These are phyloP conservation scores for Rhizopus delemar DNA, from an alignment of 371 early-diverging fungal species.

Conservation along the genomic window DNA sequence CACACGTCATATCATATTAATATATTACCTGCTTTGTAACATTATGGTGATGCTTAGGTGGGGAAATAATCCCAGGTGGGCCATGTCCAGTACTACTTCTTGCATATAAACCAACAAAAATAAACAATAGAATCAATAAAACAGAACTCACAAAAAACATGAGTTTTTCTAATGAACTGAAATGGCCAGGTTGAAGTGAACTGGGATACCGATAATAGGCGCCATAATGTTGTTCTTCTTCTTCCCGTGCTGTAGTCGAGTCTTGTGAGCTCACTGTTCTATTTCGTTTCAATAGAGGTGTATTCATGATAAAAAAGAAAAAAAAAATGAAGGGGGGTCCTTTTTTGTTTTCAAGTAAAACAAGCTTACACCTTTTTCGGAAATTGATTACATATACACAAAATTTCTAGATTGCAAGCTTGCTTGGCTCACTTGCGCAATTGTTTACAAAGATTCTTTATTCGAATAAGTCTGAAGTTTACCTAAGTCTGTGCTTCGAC, in stretches of 20 bases:
- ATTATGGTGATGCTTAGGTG: constrained; percentile 22
- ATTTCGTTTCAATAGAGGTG: constrained; percentile 2
- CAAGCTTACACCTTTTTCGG: neutral
- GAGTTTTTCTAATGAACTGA: constrained; percentile 50
- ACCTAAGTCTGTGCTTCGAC: too few relatives aligned
- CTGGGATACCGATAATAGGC: constrained; percentile 40
- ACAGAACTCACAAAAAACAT: constrained; percentile 46
- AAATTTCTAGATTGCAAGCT: too few relatives aligned
- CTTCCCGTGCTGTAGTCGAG: constrained; percentile 2
- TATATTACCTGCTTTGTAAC: constrained; percentile 14
- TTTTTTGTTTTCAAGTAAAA: too few relatives aligned
- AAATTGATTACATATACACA: too few relatives aligned
- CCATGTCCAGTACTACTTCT: constrained; percentile 31
- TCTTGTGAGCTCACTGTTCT: neutral
- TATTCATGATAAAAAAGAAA: neutral
- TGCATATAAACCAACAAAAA: constrained; percentile 49
- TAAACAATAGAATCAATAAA: constrained; percentile 40
- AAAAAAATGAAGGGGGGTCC: neutral
- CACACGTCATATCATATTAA: neutral
- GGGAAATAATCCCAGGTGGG: constrained; percentile 19
- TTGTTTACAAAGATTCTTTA: too few relatives aligned
- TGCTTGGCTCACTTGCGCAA: too few relatives aligned
- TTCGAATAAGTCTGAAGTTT: too few relatives aligned
- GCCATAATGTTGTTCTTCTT: constrained; percentile 23
- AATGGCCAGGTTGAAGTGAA: constrained; percentile 48